Percentiles rank a stretch among this genome's conserved stretches.
Evolutionary conservation across 768 basidiomycete genomes (phyloP).

Genomic region (Collybia mongolica): DNA sequence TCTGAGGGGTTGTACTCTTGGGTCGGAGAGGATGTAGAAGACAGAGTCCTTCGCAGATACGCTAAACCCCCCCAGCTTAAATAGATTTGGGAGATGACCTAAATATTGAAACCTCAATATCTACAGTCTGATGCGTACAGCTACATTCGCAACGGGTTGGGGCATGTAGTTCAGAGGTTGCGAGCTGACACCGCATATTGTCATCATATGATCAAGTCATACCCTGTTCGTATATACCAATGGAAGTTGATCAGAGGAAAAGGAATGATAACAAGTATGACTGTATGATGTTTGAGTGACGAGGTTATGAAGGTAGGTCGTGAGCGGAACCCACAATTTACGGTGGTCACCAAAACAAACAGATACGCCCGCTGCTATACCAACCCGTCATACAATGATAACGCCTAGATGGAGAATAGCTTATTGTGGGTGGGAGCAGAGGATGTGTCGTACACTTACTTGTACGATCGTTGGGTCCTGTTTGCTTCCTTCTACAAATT

Average conservation of each 20-base stretch:
- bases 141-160: slow-evolving; percentile 18
- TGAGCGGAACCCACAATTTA: neutral
- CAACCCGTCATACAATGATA: slow-evolving; percentile 93
- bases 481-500: slow-evolving; percentile 98
- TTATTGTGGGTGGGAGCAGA: neutral
- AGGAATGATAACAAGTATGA: neutral
- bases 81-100: too few relatives aligned
- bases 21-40: slow-evolving; percentile 81
- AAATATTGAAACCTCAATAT: slow-evolving; percentile 5
- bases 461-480: slow-evolving; percentile 99
- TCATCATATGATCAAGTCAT: neutral
- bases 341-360: neutral
- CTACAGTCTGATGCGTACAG: slow-evolving; percentile 21
- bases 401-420: slow-evolving; percentile 52
- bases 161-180: slow-evolving; percentile 12
- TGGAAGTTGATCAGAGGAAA: neutral
- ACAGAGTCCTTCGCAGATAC: slow-evolving; percentile 74
- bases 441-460: slow-evolving; percentile 37
- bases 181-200: neutral
- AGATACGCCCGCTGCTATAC: slow-evolving; percentile 50
- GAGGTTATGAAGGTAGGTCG: neutral
- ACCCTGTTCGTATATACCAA: neutral
- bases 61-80: slow-evolving; percentile 47
- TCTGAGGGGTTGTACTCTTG: slow-evolving; percentile 84
- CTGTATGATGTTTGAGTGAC: neutral